Base-by-base conservation (phyloP, 768 basidiomycete species). In the Rhizopogon salebrosus region DNA sequence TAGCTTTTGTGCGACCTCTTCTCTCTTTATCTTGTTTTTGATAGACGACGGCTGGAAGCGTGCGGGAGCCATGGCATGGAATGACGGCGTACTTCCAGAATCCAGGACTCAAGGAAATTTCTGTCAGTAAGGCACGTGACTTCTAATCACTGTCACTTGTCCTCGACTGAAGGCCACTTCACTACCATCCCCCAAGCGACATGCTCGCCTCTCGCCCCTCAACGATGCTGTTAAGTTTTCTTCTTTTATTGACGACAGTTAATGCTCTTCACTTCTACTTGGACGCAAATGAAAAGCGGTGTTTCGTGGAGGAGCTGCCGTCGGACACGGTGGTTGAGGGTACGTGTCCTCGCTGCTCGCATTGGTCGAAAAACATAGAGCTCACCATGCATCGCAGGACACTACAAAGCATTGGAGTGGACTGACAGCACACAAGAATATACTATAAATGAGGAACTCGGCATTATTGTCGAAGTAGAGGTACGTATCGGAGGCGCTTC, bases 251-350 rank as follows among this genome's bases (percentile, higher is more conserved):
- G 22, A 70, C 75, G 37, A 64, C 76, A 18, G 78, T 75, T 16
- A 80, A 85, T 65, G 92, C 90, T 26, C 84, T 99, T 24, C 97
- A 99, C 66, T 97, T 98, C 71, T 99, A 99, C 67, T 82, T 99
- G 53, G 93, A 97, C 66, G 85, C 93, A 16, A 89, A 91, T 64
- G 92, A 97, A 69, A 86, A 88, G 63, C 81, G 89, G 43, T 99
- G 97, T 68, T 98, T 98, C 72, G 81, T 98, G 54, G 97, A 98
- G 65, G 97, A 99, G 68, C 75, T 98, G 18, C 95, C 97, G 11
- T 84, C 85, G 3, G 89, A 95, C 69, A 98, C 94, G n/a, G 85
- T 94, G 26, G 91, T 95, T 35, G 91, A 97, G 76, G 92, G 95
- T 90, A 61, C 55, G 76, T 63, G 36, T 41, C 50, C 14, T 13